phyloP scores from a whole-genome alignment of 306 rosid genomes.

The Oxytropis ochrocephala region DNA sequence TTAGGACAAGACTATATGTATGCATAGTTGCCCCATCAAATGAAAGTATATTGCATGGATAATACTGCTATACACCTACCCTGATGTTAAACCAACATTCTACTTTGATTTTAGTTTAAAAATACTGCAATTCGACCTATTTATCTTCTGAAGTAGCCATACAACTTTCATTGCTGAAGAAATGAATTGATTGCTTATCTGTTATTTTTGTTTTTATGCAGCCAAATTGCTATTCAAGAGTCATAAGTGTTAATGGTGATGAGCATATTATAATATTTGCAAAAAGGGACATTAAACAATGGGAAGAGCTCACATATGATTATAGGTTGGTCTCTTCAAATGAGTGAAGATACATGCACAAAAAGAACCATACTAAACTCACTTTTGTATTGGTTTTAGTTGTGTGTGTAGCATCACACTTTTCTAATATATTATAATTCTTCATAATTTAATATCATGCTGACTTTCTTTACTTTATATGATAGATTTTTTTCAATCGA shows the following conservation, averaged over 20 bases:
- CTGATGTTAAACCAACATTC: neutral
- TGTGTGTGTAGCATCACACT: constrained; percentile 9
- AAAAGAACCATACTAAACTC: constrained; percentile 10
- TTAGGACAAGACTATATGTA: neutral
- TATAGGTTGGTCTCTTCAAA: constrained; percentile 57
- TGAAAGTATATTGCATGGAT: constrained; percentile 8
- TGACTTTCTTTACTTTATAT: constrained; percentile 28
- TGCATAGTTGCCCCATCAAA: neutral
- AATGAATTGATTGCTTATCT: constrained; percentile 11
- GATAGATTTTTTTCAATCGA: constrained; percentile 89
- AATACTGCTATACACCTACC: neutral
- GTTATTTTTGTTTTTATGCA: constrained; percentile 41
- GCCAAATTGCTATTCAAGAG: constrained; percentile 99
- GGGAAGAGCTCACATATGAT: constrained; percentile 99
- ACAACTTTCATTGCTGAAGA: neutral
- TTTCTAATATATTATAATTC: constrained; percentile 6
- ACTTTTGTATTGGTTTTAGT: constrained; percentile 18
- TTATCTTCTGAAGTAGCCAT: neutral
- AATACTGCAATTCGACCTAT: constrained; percentile 2
- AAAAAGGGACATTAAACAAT: constrained; percentile 89
- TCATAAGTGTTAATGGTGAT: constrained; percentile 74
- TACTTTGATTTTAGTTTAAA: constrained; percentile 4
- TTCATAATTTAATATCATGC: constrained; percentile 16
- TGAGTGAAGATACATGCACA: neutral
- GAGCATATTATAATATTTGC: constrained; percentile 97